A percentile compares a stretch with the other conserved stretches of the same genome.
Evolutionary conservation across 768 basidiomycete species (phyloP).

Genomic region (Rhodotorula babjevae): DNA sequence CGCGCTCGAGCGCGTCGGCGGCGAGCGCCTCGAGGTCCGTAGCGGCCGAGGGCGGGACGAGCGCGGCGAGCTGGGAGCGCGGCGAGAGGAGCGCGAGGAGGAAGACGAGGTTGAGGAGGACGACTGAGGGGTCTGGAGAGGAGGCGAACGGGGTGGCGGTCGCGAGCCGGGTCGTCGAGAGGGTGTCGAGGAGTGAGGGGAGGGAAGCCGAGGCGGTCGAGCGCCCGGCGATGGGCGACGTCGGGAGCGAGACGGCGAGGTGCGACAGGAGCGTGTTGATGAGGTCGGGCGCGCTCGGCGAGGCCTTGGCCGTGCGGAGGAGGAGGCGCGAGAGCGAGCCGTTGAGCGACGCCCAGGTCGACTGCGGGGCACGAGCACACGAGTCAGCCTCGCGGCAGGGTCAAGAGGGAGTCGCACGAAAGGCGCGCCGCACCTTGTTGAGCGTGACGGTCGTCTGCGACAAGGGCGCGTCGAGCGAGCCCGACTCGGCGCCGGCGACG

Average conservation of each 20-base stretch:
- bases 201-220: background rate
- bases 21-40: background rate
- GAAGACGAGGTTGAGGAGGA: constrained; percentile 12
- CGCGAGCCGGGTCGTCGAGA: background rate
- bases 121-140: background rate
- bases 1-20: background rate
- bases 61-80: constrained; percentile 2
- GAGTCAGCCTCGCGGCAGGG: background rate
- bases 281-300: background rate
- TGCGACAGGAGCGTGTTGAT: constrained; percentile 6
- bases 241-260: constrained; percentile 5
- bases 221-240: background rate
- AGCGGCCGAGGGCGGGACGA: constrained; percentile 11
- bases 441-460: constrained; percentile 25
- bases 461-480: constrained; percentile 18
- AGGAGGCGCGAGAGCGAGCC: constrained; percentile 19
- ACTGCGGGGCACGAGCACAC: background rate
- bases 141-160: background rate
- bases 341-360: constrained; percentile 24
- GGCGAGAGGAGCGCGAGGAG: constrained; percentile 25
- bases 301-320: constrained; percentile 9
- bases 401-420: too few species aligned
- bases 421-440: constrained; percentile 28
- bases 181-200: background rate
- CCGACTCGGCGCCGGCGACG: constrained; percentile 5